Percentiles rank a stretch among this genome's conserved stretches.
Evolutionary conservation across 2,329 filamentous ascomycete genomes (phyloP).

Genomic region (Sclerotinia nivalis): DNA sequence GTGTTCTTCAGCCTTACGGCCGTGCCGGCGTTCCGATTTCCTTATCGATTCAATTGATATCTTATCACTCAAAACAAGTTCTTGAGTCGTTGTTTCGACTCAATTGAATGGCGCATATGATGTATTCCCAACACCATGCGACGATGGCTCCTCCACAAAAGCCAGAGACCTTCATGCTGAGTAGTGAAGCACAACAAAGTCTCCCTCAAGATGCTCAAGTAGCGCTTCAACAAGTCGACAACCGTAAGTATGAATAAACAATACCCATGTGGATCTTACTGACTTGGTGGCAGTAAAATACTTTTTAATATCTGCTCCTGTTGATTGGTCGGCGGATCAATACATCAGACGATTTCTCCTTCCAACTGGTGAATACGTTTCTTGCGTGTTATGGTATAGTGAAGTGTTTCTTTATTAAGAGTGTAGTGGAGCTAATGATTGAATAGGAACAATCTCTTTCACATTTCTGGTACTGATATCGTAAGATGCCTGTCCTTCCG

Average conservation of each 20-base stretch:
- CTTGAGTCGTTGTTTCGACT: constrained; percentile 36
- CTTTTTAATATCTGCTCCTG: constrained; percentile 97
- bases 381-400: constrained; percentile 85
- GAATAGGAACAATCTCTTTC: constrained; percentile 91
- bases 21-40: constrained; percentile 37
- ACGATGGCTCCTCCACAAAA: constrained; percentile 92
- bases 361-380: constrained; percentile 97
- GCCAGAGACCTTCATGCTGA: constrained; percentile 98
- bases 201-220: constrained; percentile 96
- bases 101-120: constrained; percentile 47
- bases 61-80: constrained; percentile 26
- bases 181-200: constrained; percentile 93
- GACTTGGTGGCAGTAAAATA: constrained; percentile 75
- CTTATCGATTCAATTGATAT: constrained; percentile 29
- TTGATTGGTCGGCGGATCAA: constrained; percentile 96
- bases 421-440: constrained; percentile 36
- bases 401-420: constrained; percentile 27
- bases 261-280: constrained; percentile 22
- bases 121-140: constrained; percentile 77
- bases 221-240: constrained; percentile 96
- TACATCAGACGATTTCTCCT: constrained; percentile 95
- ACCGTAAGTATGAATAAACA: constrained; percentile 63
- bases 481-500: constrained; percentile 96
- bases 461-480: constrained; percentile 98
- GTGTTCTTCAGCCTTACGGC: constrained; percentile 31